Conservation (phyloP, 192 early-diverging fungal genomes). For the Entomortierella lignicola region DNA sequence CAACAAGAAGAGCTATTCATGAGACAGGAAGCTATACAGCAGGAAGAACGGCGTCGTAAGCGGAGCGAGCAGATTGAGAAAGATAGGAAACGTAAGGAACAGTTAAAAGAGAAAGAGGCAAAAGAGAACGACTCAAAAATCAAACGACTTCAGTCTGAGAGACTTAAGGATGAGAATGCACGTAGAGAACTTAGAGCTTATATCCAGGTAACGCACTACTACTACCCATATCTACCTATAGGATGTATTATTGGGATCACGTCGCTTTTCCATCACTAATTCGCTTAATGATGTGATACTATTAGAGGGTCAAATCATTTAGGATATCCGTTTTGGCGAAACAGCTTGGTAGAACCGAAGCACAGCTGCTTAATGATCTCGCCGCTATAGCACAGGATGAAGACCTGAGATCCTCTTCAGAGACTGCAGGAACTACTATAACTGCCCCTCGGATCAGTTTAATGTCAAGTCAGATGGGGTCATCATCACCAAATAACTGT, state of each 20-base stretch:
- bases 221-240: too few species aligned
- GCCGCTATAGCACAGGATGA: slow-evolving; percentile 24
- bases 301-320: slow-evolving; percentile 38
- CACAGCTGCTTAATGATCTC: slow-evolving; percentile 36
- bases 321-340: slow-evolving; percentile 11
- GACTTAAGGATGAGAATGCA: slow-evolving; percentile 14
- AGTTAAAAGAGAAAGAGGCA: slow-evolving; percentile 27
- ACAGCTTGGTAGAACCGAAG: slow-evolving; percentile 30
- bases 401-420: background rate
- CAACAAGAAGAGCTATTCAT: slow-evolving; percentile 52
- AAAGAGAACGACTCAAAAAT: slow-evolving; percentile 20
- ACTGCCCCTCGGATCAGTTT: slow-evolving; percentile 21
- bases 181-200: slow-evolving; percentile 39
- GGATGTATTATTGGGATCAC: background rate
- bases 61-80: slow-evolving; percentile 41
- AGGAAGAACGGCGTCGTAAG: slow-evolving; percentile 38
- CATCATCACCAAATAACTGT: background rate
- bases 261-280: background rate
- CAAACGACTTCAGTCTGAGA: slow-evolving; percentile 24
- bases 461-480: slow-evolving; percentile 1
- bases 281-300: background rate
- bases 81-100: slow-evolving; percentile 42
- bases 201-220: slow-evolving; percentile 23
- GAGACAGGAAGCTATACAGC: slow-evolving; percentile 23
- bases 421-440: background rate